Conservation (phyloP, 208 protist species). For the Acanthamoeba sp. region DNA sequence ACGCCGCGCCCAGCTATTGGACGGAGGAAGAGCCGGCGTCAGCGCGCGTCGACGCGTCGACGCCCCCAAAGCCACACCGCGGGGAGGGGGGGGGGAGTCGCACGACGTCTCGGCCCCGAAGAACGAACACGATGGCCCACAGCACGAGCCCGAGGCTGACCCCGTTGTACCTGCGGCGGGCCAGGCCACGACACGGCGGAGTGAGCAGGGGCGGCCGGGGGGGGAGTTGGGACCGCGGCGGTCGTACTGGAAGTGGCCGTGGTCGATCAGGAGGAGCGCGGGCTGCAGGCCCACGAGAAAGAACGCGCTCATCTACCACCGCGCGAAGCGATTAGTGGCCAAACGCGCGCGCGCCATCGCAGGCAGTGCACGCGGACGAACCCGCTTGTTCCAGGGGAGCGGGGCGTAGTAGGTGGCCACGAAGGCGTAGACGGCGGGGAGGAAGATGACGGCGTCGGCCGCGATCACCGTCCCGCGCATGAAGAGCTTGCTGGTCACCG, state of each 20-base stretch:
- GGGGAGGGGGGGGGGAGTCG: no score
- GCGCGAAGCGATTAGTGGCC: background rate
- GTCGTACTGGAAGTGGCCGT: slow-evolving; percentile 96
- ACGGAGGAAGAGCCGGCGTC: slow-evolving; percentile 5
- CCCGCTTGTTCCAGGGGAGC: background rate
- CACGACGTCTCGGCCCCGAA: slow-evolving; percentile 54
- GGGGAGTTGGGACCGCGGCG: background rate
- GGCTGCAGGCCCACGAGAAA: slow-evolving; percentile 85
- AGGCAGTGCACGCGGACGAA: background rate
- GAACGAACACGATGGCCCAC: slow-evolving; percentile 78
- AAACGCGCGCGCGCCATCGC: slow-evolving; percentile 21
- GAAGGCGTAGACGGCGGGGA: slow-evolving; percentile 79
- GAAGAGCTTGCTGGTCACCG: slow-evolving; percentile 86
- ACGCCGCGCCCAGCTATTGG: slow-evolving; percentile 67
- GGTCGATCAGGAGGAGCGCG: slow-evolving; percentile 93
- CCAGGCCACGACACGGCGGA: background rate
- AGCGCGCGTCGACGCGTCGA: background rate
- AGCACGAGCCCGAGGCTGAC: slow-evolving; percentile 89
- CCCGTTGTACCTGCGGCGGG: slow-evolving; percentile 84
- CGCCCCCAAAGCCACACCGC: no score
- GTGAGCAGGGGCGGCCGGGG: background rate
- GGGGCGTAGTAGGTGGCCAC: background rate
- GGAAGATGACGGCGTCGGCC: slow-evolving; percentile 89
- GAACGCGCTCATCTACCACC: slow-evolving; percentile 41
- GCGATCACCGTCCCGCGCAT: slow-evolving; percentile 91